Percentiles rank a stretch among this genome's conserved stretches.
phyloP scores from a whole-genome alignment of 2,329 filamentous ascomycete genomes.

The Arthrobotrys megalospora region DNA sequence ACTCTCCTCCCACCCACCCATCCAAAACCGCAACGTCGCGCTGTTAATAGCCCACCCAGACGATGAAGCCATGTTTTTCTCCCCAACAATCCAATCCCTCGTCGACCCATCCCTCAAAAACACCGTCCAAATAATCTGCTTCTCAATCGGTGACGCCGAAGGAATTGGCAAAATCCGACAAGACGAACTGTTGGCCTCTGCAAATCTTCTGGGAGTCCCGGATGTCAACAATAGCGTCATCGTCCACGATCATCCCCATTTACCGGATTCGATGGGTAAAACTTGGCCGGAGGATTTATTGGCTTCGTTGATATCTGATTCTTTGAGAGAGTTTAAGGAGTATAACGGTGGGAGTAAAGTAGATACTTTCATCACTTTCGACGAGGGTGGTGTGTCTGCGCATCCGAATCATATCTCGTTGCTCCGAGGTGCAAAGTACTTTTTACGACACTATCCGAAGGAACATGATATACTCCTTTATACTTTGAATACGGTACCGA shows the following conservation, averaged over 20 bases:
- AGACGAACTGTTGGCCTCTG: slow-evolving; percentile 86
- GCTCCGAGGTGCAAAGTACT: slow-evolving; percentile 83
- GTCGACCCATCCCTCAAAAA: slow-evolving; percentile 85
- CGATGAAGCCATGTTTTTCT: slow-evolving; percentile 99
- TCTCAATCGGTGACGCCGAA: slow-evolving; percentile 82
- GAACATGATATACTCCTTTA: slow-evolving; percentile 74
- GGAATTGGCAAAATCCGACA: slow-evolving; percentile 87
- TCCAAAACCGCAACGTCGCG: slow-evolving; percentile 87
- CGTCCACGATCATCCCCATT: slow-evolving; percentile 44
- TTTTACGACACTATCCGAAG: slow-evolving; percentile 70
- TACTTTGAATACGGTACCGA: slow-evolving; percentile 80
- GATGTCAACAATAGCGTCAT: slow-evolving; percentile 75
- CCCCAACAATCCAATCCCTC: slow-evolving; percentile 87
- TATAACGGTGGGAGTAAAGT: slow-evolving; percentile 70
- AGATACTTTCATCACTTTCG: slow-evolving; percentile 91
- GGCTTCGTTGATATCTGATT: slow-evolving; percentile 67
- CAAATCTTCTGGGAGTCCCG: slow-evolving; percentile 83
- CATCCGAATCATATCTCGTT: slow-evolving; percentile 96
- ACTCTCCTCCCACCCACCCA: slow-evolving; percentile 74
- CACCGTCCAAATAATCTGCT: slow-evolving; percentile 92
- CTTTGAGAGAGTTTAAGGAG: slow-evolving; percentile 27
- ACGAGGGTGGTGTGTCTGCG: slow-evolving; percentile 82
- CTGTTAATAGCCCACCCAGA: slow-evolving; percentile 97
- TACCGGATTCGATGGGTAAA: slow-evolving; percentile 86
- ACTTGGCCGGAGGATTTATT: slow-evolving; percentile 82